These are phyloP conservation scores for Fonsecaea nubica DNA, from an alignment of 2,329 filamentous ascomycete species.

Conservation along the genomic window DNA sequence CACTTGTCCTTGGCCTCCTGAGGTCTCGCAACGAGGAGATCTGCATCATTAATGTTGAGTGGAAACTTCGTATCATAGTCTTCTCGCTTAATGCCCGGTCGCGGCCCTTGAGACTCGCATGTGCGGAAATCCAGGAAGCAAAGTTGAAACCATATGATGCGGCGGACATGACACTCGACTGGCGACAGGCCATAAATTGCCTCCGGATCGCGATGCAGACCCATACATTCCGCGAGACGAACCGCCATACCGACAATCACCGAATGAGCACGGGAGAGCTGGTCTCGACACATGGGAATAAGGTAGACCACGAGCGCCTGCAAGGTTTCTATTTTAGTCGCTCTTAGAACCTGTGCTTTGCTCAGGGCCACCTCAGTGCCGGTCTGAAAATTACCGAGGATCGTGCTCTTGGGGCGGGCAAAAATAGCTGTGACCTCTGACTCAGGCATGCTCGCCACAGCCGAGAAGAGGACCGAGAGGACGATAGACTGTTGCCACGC, in stretches of 20 bases:
- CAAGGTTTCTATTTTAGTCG: slow-evolving; percentile 74
- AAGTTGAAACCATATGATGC: slow-evolving; percentile 77
- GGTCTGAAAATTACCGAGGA: slow-evolving; percentile 69
- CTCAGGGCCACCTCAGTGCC: slow-evolving; percentile 71
- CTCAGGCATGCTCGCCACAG: slow-evolving; percentile 69
- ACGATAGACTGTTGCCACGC: slow-evolving; percentile 71
- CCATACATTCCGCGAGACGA: slow-evolving; percentile 78
- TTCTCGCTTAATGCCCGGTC: slow-evolving; percentile 72
- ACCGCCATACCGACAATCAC: slow-evolving; percentile 74
- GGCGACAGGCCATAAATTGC: slow-evolving; percentile 67
- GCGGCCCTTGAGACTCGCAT: slow-evolving; percentile 75
- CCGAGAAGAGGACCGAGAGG: slow-evolving; percentile 73
- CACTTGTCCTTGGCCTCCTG: slow-evolving; percentile 59
- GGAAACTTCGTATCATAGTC: slow-evolving; percentile 78
- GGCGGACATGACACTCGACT: slow-evolving; percentile 73
- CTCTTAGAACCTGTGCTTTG: slow-evolving; percentile 73
- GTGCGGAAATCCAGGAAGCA: slow-evolving; percentile 78
- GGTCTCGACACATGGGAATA: slow-evolving; percentile 73
- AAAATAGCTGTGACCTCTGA: slow-evolving; percentile 60
- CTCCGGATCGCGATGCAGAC: slow-evolving; percentile 73
- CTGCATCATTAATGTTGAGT: slow-evolving; percentile 71
- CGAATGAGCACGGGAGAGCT: slow-evolving; percentile 75
- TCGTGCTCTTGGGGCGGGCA: slow-evolving; percentile 61
- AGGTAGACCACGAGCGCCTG: slow-evolving; percentile 74
- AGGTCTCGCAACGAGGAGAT: slow-evolving; percentile 57